Base-by-base conservation (phyloP, 768 basidiomycete genomes). In the Grammothele lineata region DNA sequence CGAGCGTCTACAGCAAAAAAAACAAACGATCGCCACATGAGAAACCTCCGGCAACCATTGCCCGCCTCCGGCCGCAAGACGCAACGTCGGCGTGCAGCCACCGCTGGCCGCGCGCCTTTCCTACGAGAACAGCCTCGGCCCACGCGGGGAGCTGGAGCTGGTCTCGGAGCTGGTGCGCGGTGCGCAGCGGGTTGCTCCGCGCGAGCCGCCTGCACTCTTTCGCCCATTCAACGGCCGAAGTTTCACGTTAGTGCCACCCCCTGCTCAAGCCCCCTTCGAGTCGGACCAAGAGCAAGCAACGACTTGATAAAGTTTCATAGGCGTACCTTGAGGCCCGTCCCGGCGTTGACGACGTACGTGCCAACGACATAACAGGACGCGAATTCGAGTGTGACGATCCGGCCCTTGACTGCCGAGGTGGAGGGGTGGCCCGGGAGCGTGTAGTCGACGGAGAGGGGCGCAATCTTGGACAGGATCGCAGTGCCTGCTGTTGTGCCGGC, bases 341-440 rank as follows among this genome's bases (percentile, higher is more conserved):
- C 92, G 1, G 92, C 91, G 53, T 94, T 93, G 9, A 86, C 81
- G 24, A 88, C 86, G 54, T 93, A 93, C 15, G 89, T 89, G 11
- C 83, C 85, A 25, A 93, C 69, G 6, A 94, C 55, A 52, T 81
- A 92, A 40, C 66, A 76, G 32, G 70, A 74, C 35, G 76, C 74
- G 53, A 87, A 94, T 62, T 93, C 91, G n/a, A 92, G 67, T 1
- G 86, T 90, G 25, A 90, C 63, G 34, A 92, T 83, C 19, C 91
- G 80, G 15, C 91, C 87, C 61, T 89, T 87, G 46, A 86, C 76
- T 3, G 66, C 61, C 3, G 63, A 62, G 5, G 83, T 74, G 45
- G 87, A 72, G 8, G 85, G 83, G 64, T 91, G 85, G 2, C 82
- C 81, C 2, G 90, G 87, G n/a, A 93, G 73, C 1, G 74, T 77